Evolutionary conservation across 2,329 filamentous ascomycete species (phyloP).

Genomic region (Pseudogymnoascus sp.): DNA sequence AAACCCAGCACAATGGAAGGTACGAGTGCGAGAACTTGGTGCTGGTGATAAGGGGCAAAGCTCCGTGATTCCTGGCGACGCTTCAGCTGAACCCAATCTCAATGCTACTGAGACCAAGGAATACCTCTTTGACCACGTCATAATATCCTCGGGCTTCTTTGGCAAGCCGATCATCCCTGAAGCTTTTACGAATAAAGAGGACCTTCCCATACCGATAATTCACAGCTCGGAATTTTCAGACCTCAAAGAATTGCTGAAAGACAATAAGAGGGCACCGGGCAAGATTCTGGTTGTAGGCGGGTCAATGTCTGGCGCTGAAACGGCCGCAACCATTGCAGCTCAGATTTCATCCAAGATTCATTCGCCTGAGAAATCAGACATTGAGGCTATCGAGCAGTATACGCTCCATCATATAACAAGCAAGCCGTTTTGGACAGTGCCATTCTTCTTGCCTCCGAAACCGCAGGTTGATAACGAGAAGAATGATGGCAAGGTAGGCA

Average conservation of each 20-base stretch:
- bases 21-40: background rate
- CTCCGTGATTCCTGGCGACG: background rate
- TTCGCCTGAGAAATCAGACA: conserved; percentile 38
- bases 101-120: background rate
- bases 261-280: conserved; percentile 27
- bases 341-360: conserved; percentile 59
- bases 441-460: conserved; percentile 37
- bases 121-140: conserved; percentile 56
- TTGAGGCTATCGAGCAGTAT: conserved; percentile 41
- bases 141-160: conserved; percentile 73
- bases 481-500: conserved; percentile 33
- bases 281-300: conserved; percentile 71
- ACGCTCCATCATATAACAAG: conserved; percentile 62
- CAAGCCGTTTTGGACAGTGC: conserved; percentile 65
- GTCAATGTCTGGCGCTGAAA: conserved; percentile 76
- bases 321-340: conserved; percentile 62
- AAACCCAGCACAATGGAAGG: conserved; percentile 15
- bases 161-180: conserved; percentile 43
- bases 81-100: background rate
- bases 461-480: conserved; percentile 17
- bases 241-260: conserved; percentile 41
- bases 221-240: conserved; percentile 63
- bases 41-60: background rate
- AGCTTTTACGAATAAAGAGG: conserved; percentile 17
- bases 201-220: conserved; percentile 42